Percentiles rank a stretch among this genome's conserved stretches.
phyloP scores from a whole-genome alignment of 202 grass and related monocot species.

The Brachypodium distachyon region DNA sequence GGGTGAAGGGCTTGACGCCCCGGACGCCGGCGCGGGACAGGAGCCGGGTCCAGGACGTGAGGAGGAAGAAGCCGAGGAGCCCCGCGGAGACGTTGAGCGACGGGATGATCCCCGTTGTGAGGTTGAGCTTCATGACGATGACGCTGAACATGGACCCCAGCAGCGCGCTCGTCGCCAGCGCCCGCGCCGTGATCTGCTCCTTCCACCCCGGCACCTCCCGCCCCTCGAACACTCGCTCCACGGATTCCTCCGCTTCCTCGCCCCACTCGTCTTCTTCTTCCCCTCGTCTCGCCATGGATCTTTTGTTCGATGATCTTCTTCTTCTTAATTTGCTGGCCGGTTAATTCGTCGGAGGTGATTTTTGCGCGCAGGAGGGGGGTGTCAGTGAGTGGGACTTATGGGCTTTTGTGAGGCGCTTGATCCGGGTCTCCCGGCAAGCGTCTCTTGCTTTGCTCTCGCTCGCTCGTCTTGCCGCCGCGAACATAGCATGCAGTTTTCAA shows the following conservation, averaged over 20 bases:
- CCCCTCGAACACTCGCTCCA: conserved; percentile 52
- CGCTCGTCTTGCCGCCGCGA: not conserved
- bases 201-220: conserved; percentile 45
- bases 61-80: conserved; percentile 60
- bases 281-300: conserved; percentile 8
- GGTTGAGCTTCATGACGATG: conserved; percentile 76
- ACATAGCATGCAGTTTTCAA: too few relatives aligned
- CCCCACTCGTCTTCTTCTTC: not conserved
- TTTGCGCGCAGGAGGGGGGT: too few relatives aligned
- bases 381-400: conserved; percentile 2
- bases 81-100: conserved; percentile 61
- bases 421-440: not conserved
- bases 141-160: conserved; percentile 51
- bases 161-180: conserved; percentile 42
- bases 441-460: not conserved
- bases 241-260: conserved; percentile 7
- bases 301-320: not conserved
- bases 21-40: conserved; percentile 40
- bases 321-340: not conserved
- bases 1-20: conserved; percentile 43
- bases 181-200: conserved; percentile 53
- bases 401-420: not conserved
- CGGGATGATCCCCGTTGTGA: conserved; percentile 55
- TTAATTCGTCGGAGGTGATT: too few relatives aligned
- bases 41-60: conserved; percentile 58